Base-by-base conservation (phyloP, 805 yeast genomes). In the Torulaspora microellipsoides region DNA sequence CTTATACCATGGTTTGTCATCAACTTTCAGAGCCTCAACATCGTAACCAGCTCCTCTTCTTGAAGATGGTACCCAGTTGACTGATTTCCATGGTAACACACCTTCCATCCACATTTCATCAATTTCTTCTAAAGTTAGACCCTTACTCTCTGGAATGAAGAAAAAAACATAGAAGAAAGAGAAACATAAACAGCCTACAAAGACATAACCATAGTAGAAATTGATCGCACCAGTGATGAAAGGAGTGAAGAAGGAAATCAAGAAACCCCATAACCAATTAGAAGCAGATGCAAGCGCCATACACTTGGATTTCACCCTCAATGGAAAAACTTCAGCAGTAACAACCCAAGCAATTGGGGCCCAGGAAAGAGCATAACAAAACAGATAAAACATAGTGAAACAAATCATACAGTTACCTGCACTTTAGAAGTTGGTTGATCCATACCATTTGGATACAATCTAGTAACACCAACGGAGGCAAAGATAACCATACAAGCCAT, bases 41-140 rank as follows among this genome's bases (percentile, higher is more conserved):
- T 46, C 39, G 37, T 48, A 51, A 12, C 46, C 40, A 17, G 29
- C 43, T 35, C 44, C 50, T 51, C 54, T 52, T 56, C 55, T 40
- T 41, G 63, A 43, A 33, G 76, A 68, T 49, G 81, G 80, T 38
- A 64, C 70, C 75, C 74, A 79, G 44, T 53, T 56, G 23, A 66
- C 45, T 14, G 80, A 77, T 43, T 56, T 53, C 73, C 74, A 66
- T 34, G 74, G 65, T 47, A 58, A 52, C 40, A 62, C 64, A 50
- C 62, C 65, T 31, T 64, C 56, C 27, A 71, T 55, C 58, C 68
- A 71, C 67, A 79, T 65, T 60, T 76, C 81, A 62, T 84, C 88
- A 52, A 84, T 83, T 65, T 84, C 85, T 67, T 85, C 91, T 61
- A 85, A 75, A 37, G 83, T 73, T 56, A 84, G 76, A 49, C 90